phyloP scores from a whole-genome alignment of 1,284 basidiomycete species.

The Malassezia obtusa region DNA sequence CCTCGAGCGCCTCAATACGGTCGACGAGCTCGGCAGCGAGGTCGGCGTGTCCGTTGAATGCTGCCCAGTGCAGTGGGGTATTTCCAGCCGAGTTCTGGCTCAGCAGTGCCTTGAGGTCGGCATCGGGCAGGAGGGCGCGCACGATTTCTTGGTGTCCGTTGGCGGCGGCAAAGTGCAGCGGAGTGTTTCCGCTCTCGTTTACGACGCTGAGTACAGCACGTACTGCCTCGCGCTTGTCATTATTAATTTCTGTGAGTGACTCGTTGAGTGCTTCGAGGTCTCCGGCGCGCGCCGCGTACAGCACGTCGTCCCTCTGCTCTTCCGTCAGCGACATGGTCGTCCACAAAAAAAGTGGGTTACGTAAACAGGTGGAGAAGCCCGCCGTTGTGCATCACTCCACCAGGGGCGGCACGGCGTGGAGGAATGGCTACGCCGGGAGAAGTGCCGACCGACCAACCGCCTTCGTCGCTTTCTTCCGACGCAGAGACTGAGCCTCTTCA shows the following conservation, averaged over 20 bases:
- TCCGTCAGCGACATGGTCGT: slow-evolving; percentile 12
- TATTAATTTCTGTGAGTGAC: slow-evolving; percentile 18
- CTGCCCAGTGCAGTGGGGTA: slow-evolving; percentile 46
- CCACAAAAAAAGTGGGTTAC: neutral
- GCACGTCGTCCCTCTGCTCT: slow-evolving; percentile 41
- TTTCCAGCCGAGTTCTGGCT: slow-evolving; percentile 39
- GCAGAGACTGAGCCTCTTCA: slow-evolving; percentile 42
- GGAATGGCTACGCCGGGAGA: neutral
- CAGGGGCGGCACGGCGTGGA: neutral
- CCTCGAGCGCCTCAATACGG: slow-evolving; percentile 29
- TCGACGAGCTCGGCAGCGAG: slow-evolving; percentile 28
- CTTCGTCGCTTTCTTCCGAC: slow-evolving; percentile 23
- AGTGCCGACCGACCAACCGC: neutral
- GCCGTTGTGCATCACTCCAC: neutral
- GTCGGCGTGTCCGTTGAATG: slow-evolving; percentile 40
- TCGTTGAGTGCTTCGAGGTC: slow-evolving; percentile 31
- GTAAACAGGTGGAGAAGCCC: neutral
- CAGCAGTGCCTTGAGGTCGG: slow-evolving; percentile 22
- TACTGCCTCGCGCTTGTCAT: neutral
- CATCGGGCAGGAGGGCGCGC: slow-evolving; percentile 22
- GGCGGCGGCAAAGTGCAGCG: slow-evolving; percentile 38
- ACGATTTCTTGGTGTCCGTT: slow-evolving; percentile 36
- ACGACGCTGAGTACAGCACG: slow-evolving; percentile 13
- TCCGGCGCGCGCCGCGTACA: slow-evolving; percentile 39
- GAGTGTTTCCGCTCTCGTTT: slow-evolving; percentile 35